Conservation (phyloP, 495 filamentous ascomycete species). For the Lichina pygmaea region DNA sequence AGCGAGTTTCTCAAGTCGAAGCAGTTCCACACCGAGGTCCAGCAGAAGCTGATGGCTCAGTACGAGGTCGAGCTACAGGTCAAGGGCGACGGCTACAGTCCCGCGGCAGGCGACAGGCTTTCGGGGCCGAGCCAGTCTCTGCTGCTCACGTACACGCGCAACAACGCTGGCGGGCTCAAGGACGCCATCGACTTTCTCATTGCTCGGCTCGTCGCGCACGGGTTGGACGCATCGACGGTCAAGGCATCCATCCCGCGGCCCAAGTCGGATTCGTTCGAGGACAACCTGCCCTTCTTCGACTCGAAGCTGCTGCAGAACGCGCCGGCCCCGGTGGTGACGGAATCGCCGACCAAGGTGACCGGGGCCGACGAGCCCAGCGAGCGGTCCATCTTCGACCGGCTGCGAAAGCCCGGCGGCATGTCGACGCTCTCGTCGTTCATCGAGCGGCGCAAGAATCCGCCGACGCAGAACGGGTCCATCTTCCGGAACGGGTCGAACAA, state of each 20-base stretch:
- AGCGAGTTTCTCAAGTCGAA: slow-evolving; percentile 51
- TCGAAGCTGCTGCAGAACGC: slow-evolving; percentile 85
- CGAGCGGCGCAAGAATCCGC: slow-evolving; percentile 61
- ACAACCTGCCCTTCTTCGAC: slow-evolving; percentile 85
- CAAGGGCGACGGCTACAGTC: slow-evolving; percentile 8
- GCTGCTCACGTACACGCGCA: slow-evolving; percentile 63
- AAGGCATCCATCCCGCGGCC: slow-evolving; percentile 85
- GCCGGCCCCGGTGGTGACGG: slow-evolving; percentile 47
- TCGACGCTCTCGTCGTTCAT: slow-evolving; percentile 80
- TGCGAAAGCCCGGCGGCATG: slow-evolving; percentile 79
- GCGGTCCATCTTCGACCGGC: slow-evolving; percentile 61
- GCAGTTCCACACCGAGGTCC: slow-evolving; percentile 50
- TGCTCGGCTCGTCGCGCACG: slow-evolving; percentile 50
- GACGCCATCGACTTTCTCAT: slow-evolving; percentile 92
- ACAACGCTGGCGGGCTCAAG: slow-evolving; percentile 84
- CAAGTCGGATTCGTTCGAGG: slow-evolving; percentile 96
- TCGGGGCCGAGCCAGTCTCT: slow-evolving; percentile 8
- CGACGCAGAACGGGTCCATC: slow-evolving; percentile 26
- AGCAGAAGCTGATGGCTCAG: slow-evolving; percentile 62
- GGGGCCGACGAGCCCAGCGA: slow-evolving; percentile 48
- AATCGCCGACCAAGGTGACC: slow-evolving; percentile 66
- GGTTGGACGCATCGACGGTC: slow-evolving; percentile 61
- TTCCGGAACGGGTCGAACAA: slow-evolving; percentile 87
- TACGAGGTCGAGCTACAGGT: slow-evolving; percentile 71
- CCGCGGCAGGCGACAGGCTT: slow-evolving; percentile 13